Evolutionary conservation across 2,329 filamentous ascomycete genomes (phyloP), one percentile per base, ranked within the genome.

Genomic region (Sporothrix brunneoviolacea): DNA sequence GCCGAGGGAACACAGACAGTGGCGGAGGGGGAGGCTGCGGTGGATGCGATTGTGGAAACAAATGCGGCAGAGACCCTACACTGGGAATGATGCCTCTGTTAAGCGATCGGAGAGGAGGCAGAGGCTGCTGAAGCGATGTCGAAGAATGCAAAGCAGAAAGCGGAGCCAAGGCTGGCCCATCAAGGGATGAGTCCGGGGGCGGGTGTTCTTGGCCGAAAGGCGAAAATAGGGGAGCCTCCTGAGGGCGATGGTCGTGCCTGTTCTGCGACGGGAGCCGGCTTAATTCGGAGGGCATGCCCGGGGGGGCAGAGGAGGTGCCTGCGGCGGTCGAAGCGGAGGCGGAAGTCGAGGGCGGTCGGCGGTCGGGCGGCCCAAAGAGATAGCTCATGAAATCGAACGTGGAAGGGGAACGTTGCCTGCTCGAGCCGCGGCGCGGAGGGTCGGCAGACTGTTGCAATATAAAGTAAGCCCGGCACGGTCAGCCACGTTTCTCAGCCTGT

Each of bases 21-120:
- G 48, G 18, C 13, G 36, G 13, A 19, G 67, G 65, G 9, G 71
- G 60, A 10, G 68, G 63, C 2, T 70, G 64, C n/a, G 62, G 62
- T 5, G 65, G 61, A 8, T 59, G 57, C 10, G 36, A 19, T 35
- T 21, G 36, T n/a, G 13, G 16, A 12, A 28, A 36, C 15, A 12
- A 46, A 16, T 7, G 57, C 38, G 18, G 38, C n/a, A 15, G 33
- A 6, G 8, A 30, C 18, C 10, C 32, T 8, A 9, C 28, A 21
- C 12, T 7, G 10, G 18, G 12, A 19, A 19, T 12, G 12, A 46
- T 15, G 19, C 38, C 36, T 38, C 33, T 21, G 27, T 41, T 49
- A 15, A 50, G 18, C 21, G 32, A 45, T 2, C 52, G 49, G n/a
- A 54, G 52, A 13, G 52, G 49, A 19, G 52, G 52, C n/a, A 54